Evolutionary conservation across 192 early-diverging fungal species (phyloP).

Genomic region (Spinellus fusiger): DNA sequence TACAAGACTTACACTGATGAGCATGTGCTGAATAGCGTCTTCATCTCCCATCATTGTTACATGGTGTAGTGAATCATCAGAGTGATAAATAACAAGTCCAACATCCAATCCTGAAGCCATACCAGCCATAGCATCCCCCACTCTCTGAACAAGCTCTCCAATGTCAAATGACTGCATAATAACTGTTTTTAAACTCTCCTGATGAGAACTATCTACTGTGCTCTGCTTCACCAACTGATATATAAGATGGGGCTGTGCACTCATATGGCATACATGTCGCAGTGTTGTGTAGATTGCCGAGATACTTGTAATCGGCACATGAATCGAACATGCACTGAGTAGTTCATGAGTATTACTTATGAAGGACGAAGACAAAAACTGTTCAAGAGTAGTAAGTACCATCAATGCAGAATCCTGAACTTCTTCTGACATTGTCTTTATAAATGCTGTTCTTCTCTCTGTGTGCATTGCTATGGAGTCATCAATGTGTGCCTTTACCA

Average conservation of each 20-base stretch:
- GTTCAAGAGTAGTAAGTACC: constrained; percentile 41
- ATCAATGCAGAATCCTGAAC: constrained; percentile 42
- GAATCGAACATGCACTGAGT: constrained; percentile 47
- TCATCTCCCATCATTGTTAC: constrained; percentile 46
- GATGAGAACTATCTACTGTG: constrained; percentile 11
- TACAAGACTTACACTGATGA: constrained; percentile 43
- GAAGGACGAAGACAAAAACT: constrained; percentile 42
- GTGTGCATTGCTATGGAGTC: neutral
- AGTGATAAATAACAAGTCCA: constrained; percentile 51
- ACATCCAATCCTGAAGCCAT: constrained; percentile 44
- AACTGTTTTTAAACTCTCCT: constrained; percentile 2
- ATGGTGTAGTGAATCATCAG: constrained; percentile 46
- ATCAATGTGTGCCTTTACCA: neutral
- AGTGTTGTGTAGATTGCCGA: constrained; percentile 48
- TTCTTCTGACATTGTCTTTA: constrained; percentile 37
- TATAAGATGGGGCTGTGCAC: constrained; percentile 35
- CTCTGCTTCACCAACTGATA: constrained; percentile 26
- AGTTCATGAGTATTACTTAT: constrained; percentile 43
- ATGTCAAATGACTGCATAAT: constrained; percentile 42
- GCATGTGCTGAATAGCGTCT: constrained; percentile 42
- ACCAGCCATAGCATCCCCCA: constrained; percentile 54
- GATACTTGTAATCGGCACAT: constrained; percentile 47
- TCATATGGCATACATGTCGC: constrained; percentile 47
- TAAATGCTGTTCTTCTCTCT: constrained; percentile 22
- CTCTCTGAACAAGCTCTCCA: constrained; percentile 47